phyloP scores from a whole-genome alignment of 2,329 filamentous ascomycete species.

The Fusarium buxicola region DNA sequence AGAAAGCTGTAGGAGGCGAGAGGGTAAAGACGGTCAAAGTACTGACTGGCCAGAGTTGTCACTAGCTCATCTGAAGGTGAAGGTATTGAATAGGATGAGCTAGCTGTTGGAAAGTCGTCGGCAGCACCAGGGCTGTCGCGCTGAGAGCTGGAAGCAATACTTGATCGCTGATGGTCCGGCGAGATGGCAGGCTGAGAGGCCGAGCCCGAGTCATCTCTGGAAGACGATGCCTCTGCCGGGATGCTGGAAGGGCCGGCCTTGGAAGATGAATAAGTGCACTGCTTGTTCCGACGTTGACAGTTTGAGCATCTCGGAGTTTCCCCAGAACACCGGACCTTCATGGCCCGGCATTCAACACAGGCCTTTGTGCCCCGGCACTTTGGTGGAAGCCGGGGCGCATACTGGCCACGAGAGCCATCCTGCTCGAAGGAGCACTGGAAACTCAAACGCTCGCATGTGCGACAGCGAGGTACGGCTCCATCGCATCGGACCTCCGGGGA shows the following conservation, averaged over 20 bases:
- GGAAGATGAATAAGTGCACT: conserved; percentile 37
- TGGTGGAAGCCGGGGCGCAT: conserved; percentile 41
- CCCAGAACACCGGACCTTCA: conserved; percentile 47
- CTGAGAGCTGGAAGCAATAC: conserved; percentile 27
- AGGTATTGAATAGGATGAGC: neutral
- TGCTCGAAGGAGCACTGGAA: conserved; percentile 47
- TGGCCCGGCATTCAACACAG: conserved; percentile 42
- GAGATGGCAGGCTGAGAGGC: conserved; percentile 20
- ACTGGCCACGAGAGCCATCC: conserved; percentile 40
- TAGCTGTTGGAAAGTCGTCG: neutral
- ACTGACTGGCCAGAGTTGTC: conserved; percentile 31
- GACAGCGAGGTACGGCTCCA: conserved; percentile 41
- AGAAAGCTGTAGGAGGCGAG: conserved; percentile 43
- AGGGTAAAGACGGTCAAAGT: conserved; percentile 43
- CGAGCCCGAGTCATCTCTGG: conserved; percentile 22
- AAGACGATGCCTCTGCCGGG: conserved; percentile 11
- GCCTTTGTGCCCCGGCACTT: conserved; percentile 45
- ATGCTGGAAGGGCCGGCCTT: conserved; percentile 21
- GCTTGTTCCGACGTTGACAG: conserved; percentile 41
- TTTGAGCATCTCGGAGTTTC: conserved; percentile 43
- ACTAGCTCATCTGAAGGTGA: conserved; percentile 37
- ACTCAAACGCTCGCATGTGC: conserved; percentile 43
- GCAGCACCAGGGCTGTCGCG: conserved; percentile 5
- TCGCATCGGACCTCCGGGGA: conserved; percentile 47
- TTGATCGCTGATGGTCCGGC: conserved; percentile 23